Percentiles rank a stretch among this genome's conserved stretches.
Conservation (phyloP, 129 eudicot species). For the Ambrosia trifida region DNA sequence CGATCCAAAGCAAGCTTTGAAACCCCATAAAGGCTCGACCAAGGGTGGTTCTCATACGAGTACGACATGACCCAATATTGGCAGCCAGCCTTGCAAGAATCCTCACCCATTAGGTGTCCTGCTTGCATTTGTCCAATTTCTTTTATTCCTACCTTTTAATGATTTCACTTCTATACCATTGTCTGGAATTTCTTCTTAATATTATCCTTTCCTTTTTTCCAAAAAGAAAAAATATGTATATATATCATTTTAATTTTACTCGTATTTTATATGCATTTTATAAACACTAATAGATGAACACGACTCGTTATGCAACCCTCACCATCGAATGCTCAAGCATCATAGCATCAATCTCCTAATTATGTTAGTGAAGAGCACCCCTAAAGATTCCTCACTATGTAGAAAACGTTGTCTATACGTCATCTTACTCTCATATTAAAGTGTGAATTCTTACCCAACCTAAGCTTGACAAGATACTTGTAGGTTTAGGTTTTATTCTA, state of each 20-base stretch:
- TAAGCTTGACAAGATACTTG: no score
- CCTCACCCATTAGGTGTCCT: constrained; percentile 26
- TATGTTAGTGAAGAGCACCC: not conserved
- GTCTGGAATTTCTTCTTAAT: constrained; percentile 44
- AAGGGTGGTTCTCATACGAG: constrained; percentile 21
- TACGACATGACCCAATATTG: constrained; percentile 24
- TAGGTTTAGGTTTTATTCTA: no score
- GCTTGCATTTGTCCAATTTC: constrained; percentile 18
- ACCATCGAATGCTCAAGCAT: not conserved
- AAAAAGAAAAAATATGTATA: not conserved
- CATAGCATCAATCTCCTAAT: not conserved
- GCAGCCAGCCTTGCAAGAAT: constrained; percentile 44
- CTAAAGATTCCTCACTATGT: no score
- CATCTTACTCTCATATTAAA: no score
- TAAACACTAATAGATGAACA: not conserved
- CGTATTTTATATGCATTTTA: not conserved
- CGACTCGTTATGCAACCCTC: not conserved
- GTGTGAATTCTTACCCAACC: no score
- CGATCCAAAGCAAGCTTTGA: constrained; percentile 18
- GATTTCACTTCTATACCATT: constrained; percentile 34
- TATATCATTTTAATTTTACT: not conserved
- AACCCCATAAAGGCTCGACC: constrained; percentile 17
- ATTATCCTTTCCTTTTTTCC: constrained; percentile 18
- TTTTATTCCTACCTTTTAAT: constrained; percentile 21
- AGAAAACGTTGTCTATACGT: no score